Evolutionary conservation across 371 early-diverging fungal genomes (phyloP).

Genomic region (Rhizomucor pusillus): DNA sequence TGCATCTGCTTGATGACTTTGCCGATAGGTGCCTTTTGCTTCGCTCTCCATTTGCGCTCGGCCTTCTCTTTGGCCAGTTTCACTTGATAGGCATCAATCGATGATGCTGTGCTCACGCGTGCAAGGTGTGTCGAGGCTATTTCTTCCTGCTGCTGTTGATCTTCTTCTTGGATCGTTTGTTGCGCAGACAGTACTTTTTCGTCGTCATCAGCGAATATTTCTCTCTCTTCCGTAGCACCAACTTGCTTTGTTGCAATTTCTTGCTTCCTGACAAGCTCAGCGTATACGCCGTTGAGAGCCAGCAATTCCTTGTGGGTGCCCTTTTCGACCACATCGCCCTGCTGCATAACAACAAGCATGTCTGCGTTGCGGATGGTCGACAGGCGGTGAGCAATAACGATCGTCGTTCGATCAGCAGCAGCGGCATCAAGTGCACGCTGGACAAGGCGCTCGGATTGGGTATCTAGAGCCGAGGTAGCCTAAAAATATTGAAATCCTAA

Average conservation of each 20-base stretch:
- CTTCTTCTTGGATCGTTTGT: constrained; percentile 10
- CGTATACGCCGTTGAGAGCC: constrained; percentile 34
- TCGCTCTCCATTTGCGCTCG: constrained; percentile 26
- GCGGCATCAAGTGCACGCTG: constrained; percentile 74
- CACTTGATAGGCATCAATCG: constrained; percentile 23
- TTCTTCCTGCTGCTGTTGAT: constrained; percentile 22
- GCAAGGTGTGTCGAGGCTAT: constrained; percentile 23
- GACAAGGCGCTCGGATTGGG: constrained; percentile 70
- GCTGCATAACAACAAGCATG: constrained; percentile 68
- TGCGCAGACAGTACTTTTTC: constrained; percentile 5
- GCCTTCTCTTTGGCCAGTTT: constrained; percentile 34
- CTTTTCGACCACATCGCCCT: constrained; percentile 61
- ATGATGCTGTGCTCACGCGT: constrained; percentile 10
- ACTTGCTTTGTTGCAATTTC: constrained; percentile 23
- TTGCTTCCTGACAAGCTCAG: constrained; percentile 47
- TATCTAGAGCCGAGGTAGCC: constrained; percentile 73
- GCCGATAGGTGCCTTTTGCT: constrained; percentile 41
- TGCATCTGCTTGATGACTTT: constrained; percentile 28
- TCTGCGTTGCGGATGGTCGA: constrained; percentile 74
- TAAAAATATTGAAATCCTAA: too few species aligned
- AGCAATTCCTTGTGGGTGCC: constrained; percentile 63
- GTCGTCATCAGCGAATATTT: constrained; percentile 10
- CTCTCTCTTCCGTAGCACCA: constrained; percentile 16
- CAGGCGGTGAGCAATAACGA: constrained; percentile 84
- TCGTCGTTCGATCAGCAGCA: constrained; percentile 69